Evolutionary conservation across 1,284 basidiomycete species (phyloP), one percentile per base, ranked within the genome.

Genomic region (Hymenochaete sp.): DNA sequence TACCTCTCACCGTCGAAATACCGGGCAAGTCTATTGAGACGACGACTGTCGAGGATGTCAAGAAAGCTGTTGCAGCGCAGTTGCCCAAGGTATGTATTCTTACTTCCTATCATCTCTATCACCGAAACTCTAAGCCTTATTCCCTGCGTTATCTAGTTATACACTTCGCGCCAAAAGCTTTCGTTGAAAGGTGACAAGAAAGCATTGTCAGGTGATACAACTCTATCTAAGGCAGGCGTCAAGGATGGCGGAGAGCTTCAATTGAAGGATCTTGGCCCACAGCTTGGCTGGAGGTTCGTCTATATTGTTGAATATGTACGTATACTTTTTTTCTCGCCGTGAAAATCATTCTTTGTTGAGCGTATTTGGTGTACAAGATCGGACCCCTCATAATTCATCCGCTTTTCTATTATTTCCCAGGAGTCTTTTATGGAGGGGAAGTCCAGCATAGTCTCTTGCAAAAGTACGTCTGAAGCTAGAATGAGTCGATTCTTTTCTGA

Each of bases 351-450:
- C 48, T 41, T 14, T 24, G 6, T n/a, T 2, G 11, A 4, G 11
- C 35, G 32, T 44, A 29, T 49, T 46, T 53, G 28, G 54, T n/a
- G 18, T 28, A 28, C 25, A 49, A 95, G 92, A 67, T 70, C 42
- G 96, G 96, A 2, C 95, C 95, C 0, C 72, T 98, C 44, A 52
- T 97, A 57, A 85, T 98, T 56, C 93, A 98, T 62, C 91, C 95
- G 0, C 62, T 93, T 25, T 67, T 96, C 47, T 95, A 93, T 64
- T 67, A 79, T 57, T 74, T 83, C 53, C 80, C 82, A 1, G 65
- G 71, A 38, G 38, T 80, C 21, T 73, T 88, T 60, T 93, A 86
- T 58, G 74, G 88, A 7, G 63, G 66, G 18, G 63, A 71, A 13
- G 80, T 90, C 26, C 67, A 78, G 42, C 86, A 87, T 56, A 90